phyloP scores from a whole-genome alignment of 345 rosid species.

The Syzygium grande region DNA sequence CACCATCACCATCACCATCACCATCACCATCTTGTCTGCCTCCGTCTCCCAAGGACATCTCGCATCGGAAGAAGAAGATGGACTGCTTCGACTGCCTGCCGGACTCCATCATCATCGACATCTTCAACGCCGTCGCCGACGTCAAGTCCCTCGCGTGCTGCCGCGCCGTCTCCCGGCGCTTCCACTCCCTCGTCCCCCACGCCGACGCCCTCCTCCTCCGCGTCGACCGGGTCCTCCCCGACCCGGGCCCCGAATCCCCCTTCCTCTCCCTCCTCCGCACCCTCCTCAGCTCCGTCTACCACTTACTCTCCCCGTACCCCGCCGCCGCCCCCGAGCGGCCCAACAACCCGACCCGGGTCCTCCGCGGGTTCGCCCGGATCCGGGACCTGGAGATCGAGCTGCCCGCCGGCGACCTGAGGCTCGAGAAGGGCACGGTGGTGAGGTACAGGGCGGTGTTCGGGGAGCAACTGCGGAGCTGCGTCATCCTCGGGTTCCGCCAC shows the following conservation, averaged over 20 bases:
- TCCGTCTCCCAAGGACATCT: background rate
- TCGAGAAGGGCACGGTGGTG: constrained; percentile 16
- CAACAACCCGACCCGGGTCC: constrained; percentile 15
- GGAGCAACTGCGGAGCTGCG: constrained; percentile 22
- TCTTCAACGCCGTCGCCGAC: constrained; percentile 41
- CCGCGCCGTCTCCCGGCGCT: constrained; percentile 40
- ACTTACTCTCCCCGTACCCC: constrained; percentile 12
- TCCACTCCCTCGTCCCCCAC: constrained; percentile 36
- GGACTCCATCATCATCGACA: constrained; percentile 30
- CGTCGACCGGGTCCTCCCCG: constrained; percentile 42
- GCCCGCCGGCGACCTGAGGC: constrained; percentile 27
- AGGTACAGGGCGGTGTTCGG: constrained; percentile 41
- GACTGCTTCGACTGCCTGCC: constrained; percentile 42
- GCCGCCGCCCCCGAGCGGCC: background rate
- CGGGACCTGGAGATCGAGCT: constrained; percentile 30
- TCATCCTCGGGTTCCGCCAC: constrained; percentile 25
- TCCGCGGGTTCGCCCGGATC: constrained; percentile 26
- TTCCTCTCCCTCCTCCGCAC: constrained; percentile 8
- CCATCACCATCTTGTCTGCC: background rate
- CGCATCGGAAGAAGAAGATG: background rate
- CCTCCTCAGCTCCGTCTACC: constrained; percentile 16
- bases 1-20: background rate
- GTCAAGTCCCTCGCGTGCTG: constrained; percentile 34
- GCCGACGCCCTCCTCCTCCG: constrained; percentile 29
- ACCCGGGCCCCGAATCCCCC: constrained; percentile 8